Evolutionary conservation across 768 basidiomycete species (phyloP).

Genomic region (Cystobasidium onofrii): DNA sequence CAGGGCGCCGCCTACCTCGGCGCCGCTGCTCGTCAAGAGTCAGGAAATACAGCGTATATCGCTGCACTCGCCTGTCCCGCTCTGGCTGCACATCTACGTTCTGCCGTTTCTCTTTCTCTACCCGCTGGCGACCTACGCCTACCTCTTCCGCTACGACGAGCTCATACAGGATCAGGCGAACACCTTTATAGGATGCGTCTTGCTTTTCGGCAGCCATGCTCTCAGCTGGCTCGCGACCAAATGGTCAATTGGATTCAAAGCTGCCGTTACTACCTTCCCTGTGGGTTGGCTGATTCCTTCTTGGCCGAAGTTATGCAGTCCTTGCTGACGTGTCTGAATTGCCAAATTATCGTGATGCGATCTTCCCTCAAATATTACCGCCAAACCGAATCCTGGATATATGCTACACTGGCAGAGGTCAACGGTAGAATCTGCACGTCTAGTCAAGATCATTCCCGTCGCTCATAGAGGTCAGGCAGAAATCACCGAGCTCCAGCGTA

Average conservation of each 20-base stretch:
- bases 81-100: slow-evolving; percentile 45
- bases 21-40: slow-evolving; percentile 46
- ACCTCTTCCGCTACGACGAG: slow-evolving; percentile 49
- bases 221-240: slow-evolving; percentile 82
- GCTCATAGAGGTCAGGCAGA: slow-evolving; percentile 79
- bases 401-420: slow-evolving; percentile 48
- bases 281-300: slow-evolving; percentile 48
- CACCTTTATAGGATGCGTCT: slow-evolving; percentile 82
- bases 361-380: too few relatives aligned
- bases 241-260: slow-evolving; percentile 73
- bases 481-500: slow-evolving; percentile 55
- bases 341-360: background rate
- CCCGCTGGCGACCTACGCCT: slow-evolving; percentile 59
- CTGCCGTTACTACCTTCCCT: slow-evolving; percentile 68
- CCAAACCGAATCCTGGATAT: too few relatives aligned
- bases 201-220: slow-evolving; percentile 76
- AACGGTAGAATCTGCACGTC: slow-evolving; percentile 60
- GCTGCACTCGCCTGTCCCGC: slow-evolving; percentile 47
- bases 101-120: slow-evolving; percentile 47
- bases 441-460: slow-evolving; percentile 70
- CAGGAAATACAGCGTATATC: slow-evolving; percentile 46
- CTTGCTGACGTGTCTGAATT: slow-evolving; percentile 2
- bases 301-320: background rate
- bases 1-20: slow-evolving; percentile 1
- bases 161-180: slow-evolving; percentile 33